A percentile compares a stretch with the other conserved stretches of the same genome.
Evolutionary conservation across 1,284 basidiomycete genomes (phyloP).

Genomic region (Thelephora terrestris): DNA sequence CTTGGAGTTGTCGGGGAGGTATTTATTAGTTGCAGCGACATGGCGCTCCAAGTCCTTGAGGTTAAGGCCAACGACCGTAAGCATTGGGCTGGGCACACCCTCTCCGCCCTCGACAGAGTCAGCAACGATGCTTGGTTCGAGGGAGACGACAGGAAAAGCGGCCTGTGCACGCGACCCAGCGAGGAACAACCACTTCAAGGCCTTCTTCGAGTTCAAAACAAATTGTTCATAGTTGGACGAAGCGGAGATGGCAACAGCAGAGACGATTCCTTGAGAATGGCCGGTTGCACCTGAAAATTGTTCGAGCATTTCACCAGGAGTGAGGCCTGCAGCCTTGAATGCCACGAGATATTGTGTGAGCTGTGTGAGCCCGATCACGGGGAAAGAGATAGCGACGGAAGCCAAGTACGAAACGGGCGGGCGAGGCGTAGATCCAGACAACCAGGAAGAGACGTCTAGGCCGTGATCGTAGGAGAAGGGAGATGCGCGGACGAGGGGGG

Average conservation of each 20-base stretch:
- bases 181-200: slow-evolving; percentile 88
- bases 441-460: slow-evolving; percentile 80
- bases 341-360: slow-evolving; percentile 86
- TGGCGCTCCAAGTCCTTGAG: slow-evolving; percentile 75
- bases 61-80: slow-evolving; percentile 79
- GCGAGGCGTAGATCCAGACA: slow-evolving; percentile 57
- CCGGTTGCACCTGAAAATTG: slow-evolving; percentile 85
- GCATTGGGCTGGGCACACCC: slow-evolving; percentile 89
- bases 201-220: slow-evolving; percentile 70
- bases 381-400: slow-evolving; percentile 91
- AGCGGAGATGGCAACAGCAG: slow-evolving; percentile 81
- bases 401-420: slow-evolving; percentile 87
- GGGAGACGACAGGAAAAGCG: slow-evolving; percentile 86
- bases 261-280: slow-evolving; percentile 94
- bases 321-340: slow-evolving; percentile 64
- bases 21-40: slow-evolving; percentile 81
- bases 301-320: slow-evolving; percentile 72
- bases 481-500: slow-evolving; percentile 61
- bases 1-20: slow-evolving; percentile 73
- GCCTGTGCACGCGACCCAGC: slow-evolving; percentile 90
- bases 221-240: slow-evolving; percentile 73
- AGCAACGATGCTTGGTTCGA: slow-evolving; percentile 83
- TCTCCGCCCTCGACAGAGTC: slow-evolving; percentile 90
- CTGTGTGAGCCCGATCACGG: slow-evolving; percentile 93
- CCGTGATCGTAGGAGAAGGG: slow-evolving; percentile 73